Percentiles rank a stretch among this genome's conserved stretches.
Conservation (phyloP, 2,329 filamentous ascomycete species). For the Phyllachora maydis region DNA sequence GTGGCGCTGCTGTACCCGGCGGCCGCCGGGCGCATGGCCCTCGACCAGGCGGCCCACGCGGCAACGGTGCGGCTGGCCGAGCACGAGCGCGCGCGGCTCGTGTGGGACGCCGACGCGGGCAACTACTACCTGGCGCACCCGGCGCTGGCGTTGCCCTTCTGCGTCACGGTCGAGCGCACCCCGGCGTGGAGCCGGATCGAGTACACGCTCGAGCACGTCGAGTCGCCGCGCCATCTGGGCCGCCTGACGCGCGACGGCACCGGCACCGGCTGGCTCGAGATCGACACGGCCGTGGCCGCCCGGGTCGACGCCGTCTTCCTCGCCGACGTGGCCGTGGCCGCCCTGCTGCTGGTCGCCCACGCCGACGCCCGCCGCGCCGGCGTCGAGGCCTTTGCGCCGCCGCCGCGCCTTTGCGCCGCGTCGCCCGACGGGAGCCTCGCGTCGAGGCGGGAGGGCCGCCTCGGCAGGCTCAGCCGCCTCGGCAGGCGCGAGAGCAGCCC, state of each 20-base stretch:
- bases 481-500: slow-evolving; percentile 8
- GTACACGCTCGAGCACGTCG: slow-evolving; percentile 44
- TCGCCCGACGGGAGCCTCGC: slow-evolving; percentile 7
- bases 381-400: slow-evolving; percentile 36
- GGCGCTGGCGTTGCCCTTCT: slow-evolving; percentile 40
- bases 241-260: slow-evolving; percentile 38
- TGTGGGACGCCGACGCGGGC: slow-evolving; percentile 44
- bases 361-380: slow-evolving; percentile 29
- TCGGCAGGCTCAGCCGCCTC: slow-evolving; percentile 10
- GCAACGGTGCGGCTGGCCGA: slow-evolving; percentile 41
- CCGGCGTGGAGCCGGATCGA: slow-evolving; percentile 38
- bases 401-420: slow-evolving; percentile 16
- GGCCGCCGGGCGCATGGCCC: slow-evolving; percentile 39
- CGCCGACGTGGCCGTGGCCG: slow-evolving; percentile 38
- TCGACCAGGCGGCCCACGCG: slow-evolving; percentile 27
- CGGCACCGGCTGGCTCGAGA: slow-evolving; percentile 36
- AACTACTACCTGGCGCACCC: slow-evolving; percentile 44
- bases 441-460: slow-evolving; percentile 5
- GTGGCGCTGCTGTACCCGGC: slow-evolving; percentile 49
- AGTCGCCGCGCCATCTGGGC: slow-evolving; percentile 37
- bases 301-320: slow-evolving; percentile 43
- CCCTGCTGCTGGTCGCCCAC: slow-evolving; percentile 36
- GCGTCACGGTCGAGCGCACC: slow-evolving; percentile 34
- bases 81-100: slow-evolving; percentile 46
- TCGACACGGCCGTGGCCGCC: slow-evolving; percentile 37